Percentiles rank a stretch among this genome's conserved stretches.
phyloP scores from a whole-genome alignment of 2,329 filamentous ascomycete genomes.

The Chaetothyriales sp. region DNA sequence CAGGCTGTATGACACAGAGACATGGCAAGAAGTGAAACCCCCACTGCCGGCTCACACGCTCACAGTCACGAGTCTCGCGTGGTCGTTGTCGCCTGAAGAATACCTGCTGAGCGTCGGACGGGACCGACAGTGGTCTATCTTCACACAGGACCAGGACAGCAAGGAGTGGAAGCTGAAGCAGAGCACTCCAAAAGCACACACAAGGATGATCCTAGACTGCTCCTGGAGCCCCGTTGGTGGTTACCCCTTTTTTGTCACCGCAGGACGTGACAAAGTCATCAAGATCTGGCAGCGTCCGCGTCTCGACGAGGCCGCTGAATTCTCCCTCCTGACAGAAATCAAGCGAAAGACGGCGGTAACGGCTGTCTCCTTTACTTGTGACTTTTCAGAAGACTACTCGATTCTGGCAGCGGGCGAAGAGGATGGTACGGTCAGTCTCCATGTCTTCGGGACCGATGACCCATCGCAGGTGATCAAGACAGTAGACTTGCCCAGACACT shows the following conservation, averaged over 20 bases:
- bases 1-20: slow-evolving; percentile 69
- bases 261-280: slow-evolving; percentile 74
- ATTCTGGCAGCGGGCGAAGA: slow-evolving; percentile 34
- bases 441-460: slow-evolving; percentile 23
- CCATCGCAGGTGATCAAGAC: slow-evolving; percentile 19
- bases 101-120: slow-evolving; percentile 76
- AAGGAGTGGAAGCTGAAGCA: slow-evolving; percentile 43
- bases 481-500: slow-evolving; percentile 13
- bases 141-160: slow-evolving; percentile 35
- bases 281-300: slow-evolving; percentile 47
- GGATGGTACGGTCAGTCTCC: slow-evolving; percentile 30
- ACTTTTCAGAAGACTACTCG: slow-evolving; percentile 18
- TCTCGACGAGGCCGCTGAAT: slow-evolving; percentile 23
- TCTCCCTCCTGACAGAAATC: slow-evolving; percentile 40
- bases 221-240: slow-evolving; percentile 53
- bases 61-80: slow-evolving; percentile 69
- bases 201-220: slow-evolving; percentile 79
- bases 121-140: slow-evolving; percentile 83
- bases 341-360: slow-evolving; percentile 48
- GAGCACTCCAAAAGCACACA: slow-evolving; percentile 69
- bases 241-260: slow-evolving; percentile 57
- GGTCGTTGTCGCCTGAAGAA: slow-evolving; percentile 52
- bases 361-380: slow-evolving; percentile 49
- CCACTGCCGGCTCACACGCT: slow-evolving; percentile 71
- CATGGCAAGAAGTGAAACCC: slow-evolving; percentile 77